A percentile compares a stretch with the other conserved stretches of the same genome.
phyloP scores from a whole-genome alignment of 352 stramenopile genomes.

The Globisporangium barbulae region DNA sequence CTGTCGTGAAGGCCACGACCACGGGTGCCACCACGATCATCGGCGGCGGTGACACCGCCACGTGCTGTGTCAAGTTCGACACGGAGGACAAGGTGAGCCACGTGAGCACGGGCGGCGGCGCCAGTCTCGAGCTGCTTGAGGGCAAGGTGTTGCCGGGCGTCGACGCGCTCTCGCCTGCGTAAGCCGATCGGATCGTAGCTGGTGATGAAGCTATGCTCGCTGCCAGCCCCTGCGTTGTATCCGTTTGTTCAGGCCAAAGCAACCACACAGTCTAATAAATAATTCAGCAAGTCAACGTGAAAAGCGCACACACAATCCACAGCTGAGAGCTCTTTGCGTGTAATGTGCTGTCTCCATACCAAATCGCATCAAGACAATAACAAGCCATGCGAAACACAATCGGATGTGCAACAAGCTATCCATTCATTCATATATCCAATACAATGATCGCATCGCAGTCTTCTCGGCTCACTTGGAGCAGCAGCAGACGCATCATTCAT shows the following conservation, averaged over 20 bases:
- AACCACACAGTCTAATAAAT: slow-evolving; percentile 6
- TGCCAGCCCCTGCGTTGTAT: not conserved
- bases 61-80: slow-evolving; percentile 86
- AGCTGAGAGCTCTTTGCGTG: not conserved
- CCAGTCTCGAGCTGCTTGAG: slow-evolving; percentile 96
- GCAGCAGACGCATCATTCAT: not conserved
- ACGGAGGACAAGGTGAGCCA: slow-evolving; percentile 90
- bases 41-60: slow-evolving; percentile 96
- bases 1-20: slow-evolving; percentile 94
- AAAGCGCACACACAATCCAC: not conserved
- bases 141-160: slow-evolving; percentile 98
- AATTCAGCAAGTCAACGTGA: not conserved
- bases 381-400: not conserved
- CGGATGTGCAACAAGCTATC: slow-evolving; percentile 1
- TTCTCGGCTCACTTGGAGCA: not conserved
- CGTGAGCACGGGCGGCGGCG: slow-evolving; percentile 93
- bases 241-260: not conserved
- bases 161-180: slow-evolving; percentile 88
- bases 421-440: slow-evolving; percentile 12
- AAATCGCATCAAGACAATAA: not conserved
- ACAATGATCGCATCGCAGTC: slow-evolving; percentile 3
- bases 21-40: slow-evolving; percentile 97
- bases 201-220: not conserved
- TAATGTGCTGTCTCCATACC: too few relatives aligned
- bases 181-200: slow-evolving; percentile 17